Evolutionary conservation across 225 moss, liverwort and hornwort genomes (phyloP).

Genomic region (Ulota crispa): DNA sequence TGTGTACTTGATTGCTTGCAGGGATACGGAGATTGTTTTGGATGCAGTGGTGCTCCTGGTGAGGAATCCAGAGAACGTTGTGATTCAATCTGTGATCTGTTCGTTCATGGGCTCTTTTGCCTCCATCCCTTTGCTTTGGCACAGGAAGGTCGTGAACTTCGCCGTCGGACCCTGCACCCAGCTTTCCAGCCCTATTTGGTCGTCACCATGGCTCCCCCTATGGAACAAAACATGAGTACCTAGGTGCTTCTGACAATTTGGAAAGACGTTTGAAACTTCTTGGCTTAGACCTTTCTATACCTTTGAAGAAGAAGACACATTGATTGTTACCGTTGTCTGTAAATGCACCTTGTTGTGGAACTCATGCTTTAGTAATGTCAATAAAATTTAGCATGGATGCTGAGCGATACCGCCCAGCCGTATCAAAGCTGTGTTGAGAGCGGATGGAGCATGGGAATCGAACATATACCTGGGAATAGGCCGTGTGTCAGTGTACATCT

Average conservation of each 20-base stretch:
- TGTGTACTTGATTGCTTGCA: constrained; percentile 24
- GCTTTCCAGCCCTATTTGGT: constrained; percentile 46
- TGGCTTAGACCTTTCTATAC: not conserved
- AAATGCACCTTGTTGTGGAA: not conserved
- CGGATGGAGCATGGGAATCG: too few species aligned
- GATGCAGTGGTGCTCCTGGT: constrained; percentile 56
- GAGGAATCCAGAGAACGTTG: constrained; percentile 67
- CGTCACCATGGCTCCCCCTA: constrained; percentile 54
- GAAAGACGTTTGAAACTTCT: not conserved
- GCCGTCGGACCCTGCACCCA: constrained; percentile 68
- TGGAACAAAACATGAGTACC: constrained; percentile 56
- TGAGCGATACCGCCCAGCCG: too few species aligned
- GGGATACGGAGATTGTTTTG: constrained; percentile 65
- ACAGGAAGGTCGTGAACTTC: constrained; percentile 89
- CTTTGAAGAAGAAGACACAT: not conserved
- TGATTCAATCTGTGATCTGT: constrained; percentile 54
- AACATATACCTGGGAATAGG: too few species aligned
- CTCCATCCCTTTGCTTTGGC: constrained; percentile 70
- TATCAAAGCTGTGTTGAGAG: too few species aligned
- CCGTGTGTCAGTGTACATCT: too few species aligned
- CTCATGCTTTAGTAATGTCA: not conserved
- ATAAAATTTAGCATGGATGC: not conserved
- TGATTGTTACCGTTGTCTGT: not conserved
- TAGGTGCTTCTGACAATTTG: constrained; percentile 9
- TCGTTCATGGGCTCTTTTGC: constrained; percentile 55